phyloP scores from a whole-genome alignment of 805 yeast species.

The Pichia membranifaciens region DNA sequence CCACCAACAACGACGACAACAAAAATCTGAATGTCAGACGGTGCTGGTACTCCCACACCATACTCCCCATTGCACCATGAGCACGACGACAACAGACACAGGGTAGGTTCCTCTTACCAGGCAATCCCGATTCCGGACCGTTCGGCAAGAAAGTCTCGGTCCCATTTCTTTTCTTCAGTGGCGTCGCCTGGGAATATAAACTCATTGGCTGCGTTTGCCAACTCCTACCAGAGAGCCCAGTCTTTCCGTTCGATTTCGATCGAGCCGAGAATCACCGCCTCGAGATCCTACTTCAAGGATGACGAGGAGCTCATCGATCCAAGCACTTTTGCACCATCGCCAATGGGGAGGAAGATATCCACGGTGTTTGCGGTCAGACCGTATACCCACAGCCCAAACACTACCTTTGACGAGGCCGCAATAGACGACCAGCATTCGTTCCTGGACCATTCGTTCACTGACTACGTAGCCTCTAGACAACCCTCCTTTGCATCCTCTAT shows the following conservation, averaged over 20 bases:
- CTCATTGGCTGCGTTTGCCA: conserved; percentile 74
- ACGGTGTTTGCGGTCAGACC: conserved; percentile 35
- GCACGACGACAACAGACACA: conserved; percentile 1
- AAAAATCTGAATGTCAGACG: too few relatives aligned
- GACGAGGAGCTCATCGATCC: conserved; percentile 67
- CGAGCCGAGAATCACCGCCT: conserved; percentile 50
- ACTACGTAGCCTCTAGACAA: conserved; percentile 22
- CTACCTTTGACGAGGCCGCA: conserved; percentile 32
- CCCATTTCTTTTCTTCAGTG: conserved; percentile 7
- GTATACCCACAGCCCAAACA: conserved; percentile 1
- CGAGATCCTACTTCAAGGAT: conserved; percentile 58
- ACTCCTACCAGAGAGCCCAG: conserved; percentile 75
- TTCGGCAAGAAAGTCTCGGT: neutral
- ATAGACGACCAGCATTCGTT: conserved; percentile 35
- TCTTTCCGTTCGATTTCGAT: conserved; percentile 50
- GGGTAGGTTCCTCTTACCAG: conserved; percentile 6
- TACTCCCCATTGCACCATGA: conserved; percentile 2
- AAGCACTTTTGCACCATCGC: conserved; percentile 58
- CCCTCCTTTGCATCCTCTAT: conserved; percentile 15
- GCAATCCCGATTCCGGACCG: conserved; percentile 9
- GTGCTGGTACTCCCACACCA: conserved; percentile 1
- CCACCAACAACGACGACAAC: too few relatives aligned
- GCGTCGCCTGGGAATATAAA: conserved; percentile 6
- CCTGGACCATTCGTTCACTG: conserved; percentile 26
- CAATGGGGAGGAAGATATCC: conserved; percentile 59